Evolutionary conservation across 139 green algal species (phyloP).

Genomic region (Mesotaenium endlicherianum): DNA sequence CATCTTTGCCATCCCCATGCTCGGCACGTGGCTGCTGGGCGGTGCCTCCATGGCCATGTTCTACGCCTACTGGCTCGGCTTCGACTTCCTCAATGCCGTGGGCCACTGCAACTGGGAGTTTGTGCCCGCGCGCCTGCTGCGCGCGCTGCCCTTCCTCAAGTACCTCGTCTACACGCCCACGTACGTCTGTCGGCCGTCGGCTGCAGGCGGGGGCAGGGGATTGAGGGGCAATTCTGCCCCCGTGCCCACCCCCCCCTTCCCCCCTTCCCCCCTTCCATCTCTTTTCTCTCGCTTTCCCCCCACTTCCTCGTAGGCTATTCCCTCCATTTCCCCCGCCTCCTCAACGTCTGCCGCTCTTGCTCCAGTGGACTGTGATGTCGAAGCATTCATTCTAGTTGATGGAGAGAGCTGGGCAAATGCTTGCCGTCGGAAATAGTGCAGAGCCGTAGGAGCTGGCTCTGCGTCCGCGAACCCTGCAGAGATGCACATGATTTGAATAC

Average conservation of each 20-base stretch:
- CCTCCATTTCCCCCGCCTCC: not conserved
- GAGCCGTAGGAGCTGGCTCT: too few species aligned
- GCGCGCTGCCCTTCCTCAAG: conserved; percentile 49
- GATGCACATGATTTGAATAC: too few species aligned
- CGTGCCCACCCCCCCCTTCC: not conserved
- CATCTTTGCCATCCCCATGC: conserved; percentile 57
- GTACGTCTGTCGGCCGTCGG: conserved; percentile 26
- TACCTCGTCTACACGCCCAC: conserved; percentile 59
- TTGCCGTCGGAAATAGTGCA: too few species aligned
- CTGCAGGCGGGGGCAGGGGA: too few species aligned
- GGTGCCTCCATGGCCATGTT: conserved; percentile 54
- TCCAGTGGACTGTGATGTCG: too few species aligned
- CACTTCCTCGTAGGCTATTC: not conserved
- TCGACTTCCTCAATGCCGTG: conserved; percentile 57
- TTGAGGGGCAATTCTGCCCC: too few species aligned
- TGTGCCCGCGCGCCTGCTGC: conserved; percentile 43
- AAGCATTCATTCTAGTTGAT: too few species aligned
- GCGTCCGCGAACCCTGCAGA: too few species aligned
- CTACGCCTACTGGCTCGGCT: conserved; percentile 58
- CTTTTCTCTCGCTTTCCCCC: not conserved
- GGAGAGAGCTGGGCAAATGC: too few species aligned
- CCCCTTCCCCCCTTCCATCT: not conserved
- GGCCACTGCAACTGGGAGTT: conserved; percentile 65
- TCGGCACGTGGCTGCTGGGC: conserved; percentile 55
- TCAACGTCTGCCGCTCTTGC: too few species aligned